Conservation (phyloP, 371 early-diverging fungal species). For the Smittium culicis region DNA sequence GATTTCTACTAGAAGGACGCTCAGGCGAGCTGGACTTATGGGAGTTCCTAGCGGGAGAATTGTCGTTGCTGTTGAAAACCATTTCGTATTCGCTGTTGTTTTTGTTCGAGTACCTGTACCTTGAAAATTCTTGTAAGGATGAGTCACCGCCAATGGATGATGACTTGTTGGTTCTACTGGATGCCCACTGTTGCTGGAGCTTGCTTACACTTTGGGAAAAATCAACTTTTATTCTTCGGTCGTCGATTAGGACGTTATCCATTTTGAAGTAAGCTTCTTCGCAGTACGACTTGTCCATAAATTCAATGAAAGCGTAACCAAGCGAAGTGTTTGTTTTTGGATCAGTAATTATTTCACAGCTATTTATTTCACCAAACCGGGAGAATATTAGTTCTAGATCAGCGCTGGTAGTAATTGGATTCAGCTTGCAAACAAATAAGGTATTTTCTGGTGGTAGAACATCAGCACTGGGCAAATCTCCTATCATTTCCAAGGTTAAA, state of each 20-base stretch:
- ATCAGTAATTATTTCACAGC: constrained; percentile 88
- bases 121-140: background rate
- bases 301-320: constrained; percentile 92
- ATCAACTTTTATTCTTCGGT: constrained; percentile 91
- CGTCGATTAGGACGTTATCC: constrained; percentile 89
- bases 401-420: constrained; percentile 81
- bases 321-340: constrained; percentile 69
- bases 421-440: constrained; percentile 90
- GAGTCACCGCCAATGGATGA: constrained; percentile 4
- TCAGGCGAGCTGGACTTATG: background rate
- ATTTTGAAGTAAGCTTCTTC: constrained; percentile 59
- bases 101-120: background rate
- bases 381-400: constrained; percentile 88
- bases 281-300: constrained; percentile 68
- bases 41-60: background rate
- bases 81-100: background rate
- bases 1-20: background rate
- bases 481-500: constrained; percentile 93
- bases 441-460: constrained; percentile 94
- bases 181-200: constrained; percentile 58
- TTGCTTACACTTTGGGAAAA: constrained; percentile 92
- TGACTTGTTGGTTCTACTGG: constrained; percentile 20
- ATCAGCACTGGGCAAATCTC: constrained; percentile 92
- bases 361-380: constrained; percentile 74
- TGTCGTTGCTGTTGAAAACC: background rate